A percentile compares a stretch with the other conserved stretches of the same genome.
Evolutionary conservation across 1,284 basidiomycete species (phyloP).

Genomic region (Ustilago nuda): DNA sequence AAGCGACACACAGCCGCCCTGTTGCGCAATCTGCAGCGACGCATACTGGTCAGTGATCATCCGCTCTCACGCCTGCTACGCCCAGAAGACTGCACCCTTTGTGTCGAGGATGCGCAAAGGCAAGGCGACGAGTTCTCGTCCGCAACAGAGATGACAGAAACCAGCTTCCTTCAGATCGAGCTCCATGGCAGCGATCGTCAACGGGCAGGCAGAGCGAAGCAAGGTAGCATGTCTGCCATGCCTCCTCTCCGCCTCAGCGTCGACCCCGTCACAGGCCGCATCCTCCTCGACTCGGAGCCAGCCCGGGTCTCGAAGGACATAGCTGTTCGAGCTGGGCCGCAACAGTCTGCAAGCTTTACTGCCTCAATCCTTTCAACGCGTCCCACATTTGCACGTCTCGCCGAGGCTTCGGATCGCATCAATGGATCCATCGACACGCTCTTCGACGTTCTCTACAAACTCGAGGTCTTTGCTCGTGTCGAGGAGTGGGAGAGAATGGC

Average conservation of each 20-base stretch:
- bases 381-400: constrained; percentile 25
- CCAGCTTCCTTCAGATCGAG: constrained; percentile 38
- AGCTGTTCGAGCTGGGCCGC: not conserved
- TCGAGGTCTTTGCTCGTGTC: constrained; percentile 51
- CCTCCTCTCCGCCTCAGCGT: constrained; percentile 46
- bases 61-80: constrained; percentile 38
- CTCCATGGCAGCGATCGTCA: constrained; percentile 18
- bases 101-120: constrained; percentile 28
- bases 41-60: constrained; percentile 46
- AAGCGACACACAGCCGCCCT: constrained; percentile 35
- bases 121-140: constrained; percentile 35
- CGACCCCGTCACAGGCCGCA: constrained; percentile 44
- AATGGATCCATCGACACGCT: constrained; percentile 46
- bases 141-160: constrained; percentile 27
- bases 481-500: constrained; percentile 64
- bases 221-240: constrained; percentile 13
- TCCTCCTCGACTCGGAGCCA: constrained; percentile 39
- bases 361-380: constrained; percentile 36
- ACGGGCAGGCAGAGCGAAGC: not conserved
- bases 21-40: constrained; percentile 39
- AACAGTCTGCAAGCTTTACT: constrained; percentile 30
- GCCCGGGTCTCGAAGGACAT: constrained; percentile 3
- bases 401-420: constrained; percentile 50
- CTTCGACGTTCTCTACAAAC: constrained; percentile 46
- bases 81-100: constrained; percentile 38